A percentile compares a stretch with the other conserved stretches of the same genome.
Evolutionary conservation across 2,329 filamentous ascomycete species (phyloP).

Genomic region (Monosporascus cannonballus): DNA sequence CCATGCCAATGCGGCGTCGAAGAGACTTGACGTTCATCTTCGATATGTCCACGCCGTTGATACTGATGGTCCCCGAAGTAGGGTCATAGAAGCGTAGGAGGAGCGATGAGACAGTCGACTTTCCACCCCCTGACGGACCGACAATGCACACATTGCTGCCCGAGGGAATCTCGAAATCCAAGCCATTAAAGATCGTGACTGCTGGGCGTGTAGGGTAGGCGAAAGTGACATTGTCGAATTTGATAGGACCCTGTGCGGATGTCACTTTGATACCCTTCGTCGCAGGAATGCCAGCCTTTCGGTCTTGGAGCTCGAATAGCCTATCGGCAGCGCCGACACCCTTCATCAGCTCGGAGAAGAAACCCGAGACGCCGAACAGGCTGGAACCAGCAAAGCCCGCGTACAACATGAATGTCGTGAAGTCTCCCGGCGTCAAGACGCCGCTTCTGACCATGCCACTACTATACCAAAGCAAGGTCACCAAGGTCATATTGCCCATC

Average conservation of each 20-base stretch:
- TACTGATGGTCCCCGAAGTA: slow-evolving; percentile 68
- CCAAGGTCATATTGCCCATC: slow-evolving; percentile 93
- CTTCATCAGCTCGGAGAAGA: slow-evolving; percentile 99
- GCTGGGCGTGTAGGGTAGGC: slow-evolving; percentile 91
- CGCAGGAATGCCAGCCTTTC: slow-evolving; percentile 77
- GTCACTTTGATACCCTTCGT: slow-evolving; percentile 74
- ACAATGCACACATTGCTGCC: slow-evolving; percentile 96
- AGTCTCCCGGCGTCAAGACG: slow-evolving; percentile 80
- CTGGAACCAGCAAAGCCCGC: slow-evolving; percentile 81
- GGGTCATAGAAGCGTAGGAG: slow-evolving; percentile 88
- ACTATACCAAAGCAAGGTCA: slow-evolving; percentile 84
- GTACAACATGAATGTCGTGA: slow-evolving; percentile 98
- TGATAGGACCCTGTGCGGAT: slow-evolving; percentile 83
- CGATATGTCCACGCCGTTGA: slow-evolving; percentile 78
- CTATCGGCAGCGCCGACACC: slow-evolving; percentile 95
- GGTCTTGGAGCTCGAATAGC: slow-evolving; percentile 91
- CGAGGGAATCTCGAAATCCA: slow-evolving; percentile 86
- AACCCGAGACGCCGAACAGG: slow-evolving; percentile 88
- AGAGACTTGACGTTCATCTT: slow-evolving; percentile 91
- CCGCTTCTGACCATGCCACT: slow-evolving; percentile 85
- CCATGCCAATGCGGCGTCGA: slow-evolving; percentile 86
- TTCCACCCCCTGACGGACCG: slow-evolving; percentile 90
- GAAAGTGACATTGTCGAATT: slow-evolving; percentile 80
- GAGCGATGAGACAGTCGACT: slow-evolving; percentile 91
- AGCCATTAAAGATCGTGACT: slow-evolving; percentile 81